Conservation (phyloP, 2,329 filamentous ascomycete species). For the Talaromyces verruculosus region DNA sequence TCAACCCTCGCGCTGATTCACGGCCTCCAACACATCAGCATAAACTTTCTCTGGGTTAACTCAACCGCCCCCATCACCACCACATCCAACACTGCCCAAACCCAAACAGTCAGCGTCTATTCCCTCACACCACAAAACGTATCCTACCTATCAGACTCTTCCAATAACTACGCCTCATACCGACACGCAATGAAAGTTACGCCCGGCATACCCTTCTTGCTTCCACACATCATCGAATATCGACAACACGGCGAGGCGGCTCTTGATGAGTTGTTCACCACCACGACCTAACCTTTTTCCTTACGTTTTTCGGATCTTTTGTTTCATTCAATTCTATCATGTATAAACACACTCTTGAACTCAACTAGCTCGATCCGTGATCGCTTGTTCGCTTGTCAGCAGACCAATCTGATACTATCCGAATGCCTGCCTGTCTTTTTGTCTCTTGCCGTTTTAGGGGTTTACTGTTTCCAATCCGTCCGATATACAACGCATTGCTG, state of each 20-base stretch:
- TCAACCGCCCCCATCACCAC: slow-evolving; percentile 15
- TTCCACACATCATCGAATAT: slow-evolving; percentile 40
- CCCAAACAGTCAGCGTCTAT: slow-evolving; percentile 27
- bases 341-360: slow-evolving; percentile 6
- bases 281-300: slow-evolving; percentile 15
- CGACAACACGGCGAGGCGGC: slow-evolving; percentile 30
- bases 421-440: not conserved
- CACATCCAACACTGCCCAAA: not conserved
- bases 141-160: slow-evolving; percentile 31
- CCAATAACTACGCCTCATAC: slow-evolving; percentile 39
- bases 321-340: slow-evolving; percentile 5
- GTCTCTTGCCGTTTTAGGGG: not conserved
- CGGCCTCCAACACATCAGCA: slow-evolving; percentile 38
- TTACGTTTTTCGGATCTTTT: not conserved
- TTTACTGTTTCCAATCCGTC: not conserved
- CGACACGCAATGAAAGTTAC: slow-evolving; percentile 33
- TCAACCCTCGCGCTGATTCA: slow-evolving; percentile 39
- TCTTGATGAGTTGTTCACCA: slow-evolving; percentile 33
- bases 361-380: slow-evolving; percentile 12
- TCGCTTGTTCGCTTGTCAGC: not conserved
- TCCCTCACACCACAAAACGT: slow-evolving; percentile 29
- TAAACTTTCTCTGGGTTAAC: slow-evolving; percentile 27
- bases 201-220: slow-evolving; percentile 42
- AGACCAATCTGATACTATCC: not conserved
- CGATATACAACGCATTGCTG: not conserved